Evolutionary conservation across 306 rosid species (phyloP).

Genomic region (Macrotyloma uniflorum): DNA sequence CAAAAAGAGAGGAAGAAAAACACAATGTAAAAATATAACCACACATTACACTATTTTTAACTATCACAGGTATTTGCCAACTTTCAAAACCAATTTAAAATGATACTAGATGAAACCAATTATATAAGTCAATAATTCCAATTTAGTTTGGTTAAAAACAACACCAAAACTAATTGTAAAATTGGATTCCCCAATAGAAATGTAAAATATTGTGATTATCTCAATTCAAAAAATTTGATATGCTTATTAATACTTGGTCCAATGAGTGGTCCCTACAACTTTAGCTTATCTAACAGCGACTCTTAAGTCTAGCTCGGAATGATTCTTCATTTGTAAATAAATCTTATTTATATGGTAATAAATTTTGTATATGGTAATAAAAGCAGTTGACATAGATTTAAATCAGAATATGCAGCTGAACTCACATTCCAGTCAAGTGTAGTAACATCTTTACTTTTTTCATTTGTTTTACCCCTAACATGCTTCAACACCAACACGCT

Average conservation of each 20-base stretch:
- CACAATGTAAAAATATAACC: not conserved
- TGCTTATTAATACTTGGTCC: not conserved
- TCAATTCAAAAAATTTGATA: not conserved
- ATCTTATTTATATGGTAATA: not conserved
- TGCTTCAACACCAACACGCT: slow-evolving; percentile 85
- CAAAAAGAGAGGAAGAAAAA: not conserved
- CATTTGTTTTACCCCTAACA: slow-evolving; percentile 75
- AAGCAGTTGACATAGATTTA: slow-evolving; percentile 24
- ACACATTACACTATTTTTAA: not conserved
- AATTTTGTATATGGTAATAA: slow-evolving; percentile 13
- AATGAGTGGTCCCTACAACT: not conserved
- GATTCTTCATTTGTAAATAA: not conserved
- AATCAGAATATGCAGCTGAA: slow-evolving; percentile 34
- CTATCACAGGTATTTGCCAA: not conserved
- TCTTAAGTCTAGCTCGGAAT: not conserved
- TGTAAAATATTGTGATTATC: not conserved
- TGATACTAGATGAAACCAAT: not conserved
- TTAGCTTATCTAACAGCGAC: not conserved
- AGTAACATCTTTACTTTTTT: slow-evolving; percentile 89
- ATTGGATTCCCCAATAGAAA: not conserved
- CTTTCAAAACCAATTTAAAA: not conserved
- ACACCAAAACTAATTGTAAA: not conserved
- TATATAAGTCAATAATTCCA: not conserved
- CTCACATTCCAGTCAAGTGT: slow-evolving; percentile 99
- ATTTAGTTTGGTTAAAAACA: not conserved